Conservation (phyloP, 78 protist species). For the Dictyostelium purpureum region DNA sequence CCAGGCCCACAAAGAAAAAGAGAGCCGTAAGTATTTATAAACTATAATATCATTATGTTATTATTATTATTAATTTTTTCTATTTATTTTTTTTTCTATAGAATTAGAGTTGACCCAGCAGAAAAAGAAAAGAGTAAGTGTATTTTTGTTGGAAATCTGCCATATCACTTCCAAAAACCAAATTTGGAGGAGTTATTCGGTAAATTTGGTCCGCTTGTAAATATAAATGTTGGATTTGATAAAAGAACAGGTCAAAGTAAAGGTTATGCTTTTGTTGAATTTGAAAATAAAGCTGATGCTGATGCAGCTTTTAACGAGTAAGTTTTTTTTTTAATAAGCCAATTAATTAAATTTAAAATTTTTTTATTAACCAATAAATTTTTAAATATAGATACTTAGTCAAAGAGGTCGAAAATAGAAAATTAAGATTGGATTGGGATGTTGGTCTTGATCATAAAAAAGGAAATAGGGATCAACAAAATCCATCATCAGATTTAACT, state of each 20-base stretch:
- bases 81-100: neutral
- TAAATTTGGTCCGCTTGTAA: slow-evolving; percentile 61
- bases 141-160: slow-evolving; percentile 80
- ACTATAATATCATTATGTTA: no score
- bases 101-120: slow-evolving; percentile 33
- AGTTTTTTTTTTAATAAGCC: neutral
- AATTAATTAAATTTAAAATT: neutral
- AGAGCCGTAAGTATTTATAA: slow-evolving; percentile 18
- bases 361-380: neutral
- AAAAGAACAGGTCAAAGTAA: slow-evolving; percentile 63
- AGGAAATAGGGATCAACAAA: neutral
- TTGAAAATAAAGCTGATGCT: slow-evolving; percentile 73
- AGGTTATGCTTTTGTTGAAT: slow-evolving; percentile 83
- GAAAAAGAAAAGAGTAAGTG: slow-evolving; percentile 71
- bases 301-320: slow-evolving; percentile 70
- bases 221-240: slow-evolving; percentile 79
- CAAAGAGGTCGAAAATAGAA: slow-evolving; percentile 68
- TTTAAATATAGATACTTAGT: slow-evolving; percentile 23
- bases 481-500: neutral
- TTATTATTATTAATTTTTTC: no score
- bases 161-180: slow-evolving; percentile 65
- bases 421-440: slow-evolving; percentile 84
- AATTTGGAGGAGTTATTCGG: slow-evolving; percentile 48
- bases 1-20: slow-evolving; percentile 37
- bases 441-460: slow-evolving; percentile 56